These are phyloP conservation scores for Penicillium sp. DNA, from an alignment of 2,329 filamentous ascomycete species.

Conservation along the genomic window DNA sequence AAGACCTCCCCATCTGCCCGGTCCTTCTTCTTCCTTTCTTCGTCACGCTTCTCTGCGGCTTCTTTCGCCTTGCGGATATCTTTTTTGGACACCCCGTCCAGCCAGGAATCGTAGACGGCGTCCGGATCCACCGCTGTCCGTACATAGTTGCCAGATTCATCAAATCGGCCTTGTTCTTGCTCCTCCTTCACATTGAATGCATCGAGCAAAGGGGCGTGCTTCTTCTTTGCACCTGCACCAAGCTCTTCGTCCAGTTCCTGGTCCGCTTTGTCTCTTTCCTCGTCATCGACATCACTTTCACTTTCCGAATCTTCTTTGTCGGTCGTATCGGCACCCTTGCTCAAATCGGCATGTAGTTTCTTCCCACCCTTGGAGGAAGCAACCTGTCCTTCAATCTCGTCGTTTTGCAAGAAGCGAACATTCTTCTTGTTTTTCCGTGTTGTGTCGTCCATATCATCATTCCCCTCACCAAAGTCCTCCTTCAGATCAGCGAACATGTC, in stretches of 20 bases:
- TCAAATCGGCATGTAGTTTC: slow-evolving; percentile 61
- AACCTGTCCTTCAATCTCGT: slow-evolving; percentile 81
- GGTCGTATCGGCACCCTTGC: slow-evolving; percentile 56
- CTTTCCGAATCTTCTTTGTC: slow-evolving; percentile 67
- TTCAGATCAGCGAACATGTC: slow-evolving; percentile 84
- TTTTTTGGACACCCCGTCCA: slow-evolving; percentile 90
- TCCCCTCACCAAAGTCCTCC: slow-evolving; percentile 61
- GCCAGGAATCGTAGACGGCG: slow-evolving; percentile 87
- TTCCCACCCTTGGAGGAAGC: slow-evolving; percentile 73
- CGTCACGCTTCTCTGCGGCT: slow-evolving; percentile 83
- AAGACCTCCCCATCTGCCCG: slow-evolving; percentile 75
- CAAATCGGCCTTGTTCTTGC: slow-evolving; percentile 90
- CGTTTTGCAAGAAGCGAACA: slow-evolving; percentile 62
- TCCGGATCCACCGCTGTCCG: slow-evolving; percentile 88
- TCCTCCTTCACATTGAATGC: slow-evolving; percentile 93
- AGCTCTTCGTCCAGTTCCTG: slow-evolving; percentile 85
- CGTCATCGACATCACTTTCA: slow-evolving; percentile 66
- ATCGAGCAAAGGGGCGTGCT: slow-evolving; percentile 89
- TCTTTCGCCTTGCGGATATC: slow-evolving; percentile 87
- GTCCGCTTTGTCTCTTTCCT: slow-evolving; percentile 70
- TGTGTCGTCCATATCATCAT: slow-evolving; percentile 50
- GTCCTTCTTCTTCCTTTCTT: slow-evolving; percentile 72
- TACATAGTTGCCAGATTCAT: slow-evolving; percentile 88
- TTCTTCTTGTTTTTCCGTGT: slow-evolving; percentile 65
- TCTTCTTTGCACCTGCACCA: slow-evolving; percentile 87